Conservation (phyloP, 2,329 filamentous ascomycete species). For the Cladosporium cucumerinum region DNA sequence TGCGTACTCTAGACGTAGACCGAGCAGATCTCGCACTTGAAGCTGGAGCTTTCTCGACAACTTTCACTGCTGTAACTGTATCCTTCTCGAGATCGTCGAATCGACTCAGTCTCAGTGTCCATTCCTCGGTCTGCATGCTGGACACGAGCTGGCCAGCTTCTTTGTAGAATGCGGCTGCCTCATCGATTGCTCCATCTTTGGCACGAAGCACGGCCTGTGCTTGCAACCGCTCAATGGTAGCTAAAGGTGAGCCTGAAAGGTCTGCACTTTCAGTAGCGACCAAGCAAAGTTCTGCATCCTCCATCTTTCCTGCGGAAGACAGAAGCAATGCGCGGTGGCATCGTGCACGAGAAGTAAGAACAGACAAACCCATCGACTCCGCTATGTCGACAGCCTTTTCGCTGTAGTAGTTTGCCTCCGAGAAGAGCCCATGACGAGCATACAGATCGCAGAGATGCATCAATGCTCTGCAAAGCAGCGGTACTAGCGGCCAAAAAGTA, state of each 20-base stretch:
- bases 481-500: conserved; percentile 75
- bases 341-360: conserved; percentile 19
- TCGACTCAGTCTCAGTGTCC: conserved; percentile 6
- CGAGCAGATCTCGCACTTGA: not conserved
- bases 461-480: conserved; percentile 68
- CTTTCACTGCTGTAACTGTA: not conserved
- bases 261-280: conserved; percentile 17
- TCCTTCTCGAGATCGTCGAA: not conserved
- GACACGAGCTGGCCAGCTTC: conserved; percentile 20
- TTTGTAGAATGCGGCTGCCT: conserved; percentile 21
- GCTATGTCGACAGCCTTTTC: conserved; percentile 80
- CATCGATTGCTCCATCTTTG: conserved; percentile 24
- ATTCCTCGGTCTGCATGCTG: conserved; percentile 13
- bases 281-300: conserved; percentile 32
- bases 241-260: conserved; percentile 15
- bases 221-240: conserved; percentile 21
- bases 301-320: conserved; percentile 24
- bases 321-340: conserved; percentile 27
- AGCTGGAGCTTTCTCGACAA: not conserved
- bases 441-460: conserved; percentile 74
- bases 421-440: conserved; percentile 78
- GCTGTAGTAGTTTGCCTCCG: conserved; percentile 83
- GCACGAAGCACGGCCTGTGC: conserved; percentile 24
- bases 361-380: conserved; percentile 33
- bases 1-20: not conserved